Percentiles rank a stretch among this genome's conserved stretches.
Evolutionary conservation across 179 eudicot species (phyloP).

Genomic region (Gypsophila paniculata): DNA sequence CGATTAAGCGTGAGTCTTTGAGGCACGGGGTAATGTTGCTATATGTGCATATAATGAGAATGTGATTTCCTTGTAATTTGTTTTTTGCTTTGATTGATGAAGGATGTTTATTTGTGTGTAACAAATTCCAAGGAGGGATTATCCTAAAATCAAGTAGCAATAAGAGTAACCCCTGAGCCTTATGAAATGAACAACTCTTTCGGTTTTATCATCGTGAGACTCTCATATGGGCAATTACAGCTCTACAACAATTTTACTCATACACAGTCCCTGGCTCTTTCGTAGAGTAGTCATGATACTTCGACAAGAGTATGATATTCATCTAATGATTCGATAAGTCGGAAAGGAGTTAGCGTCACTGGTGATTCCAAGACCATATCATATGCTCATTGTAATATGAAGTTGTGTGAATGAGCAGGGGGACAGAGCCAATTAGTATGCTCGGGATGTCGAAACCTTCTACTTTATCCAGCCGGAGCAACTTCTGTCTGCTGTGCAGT

Average conservation of each 20-base stretch:
- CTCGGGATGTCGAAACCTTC: slow-evolving; percentile 73
- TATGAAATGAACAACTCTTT: no score
- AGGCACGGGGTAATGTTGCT: background rate
- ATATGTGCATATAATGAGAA: no score
- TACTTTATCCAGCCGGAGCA: slow-evolving; percentile 76
- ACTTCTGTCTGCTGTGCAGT: slow-evolving; percentile 83
- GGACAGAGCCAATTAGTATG: slow-evolving; percentile 78
- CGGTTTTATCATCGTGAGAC: no score
- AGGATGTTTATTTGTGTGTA: no score
- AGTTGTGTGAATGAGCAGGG: slow-evolving; percentile 34
- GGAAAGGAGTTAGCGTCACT: slow-evolving; percentile 1
- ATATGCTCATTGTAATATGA: background rate
- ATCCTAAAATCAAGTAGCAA: no score
- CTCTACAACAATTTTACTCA: background rate
- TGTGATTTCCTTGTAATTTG: no score
- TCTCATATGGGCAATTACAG: no score
- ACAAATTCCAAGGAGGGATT: no score
- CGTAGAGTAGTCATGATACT: background rate
- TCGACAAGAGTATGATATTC: background rate
- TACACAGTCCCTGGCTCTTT: background rate
- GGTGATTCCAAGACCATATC: background rate
- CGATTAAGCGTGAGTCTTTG: background rate
- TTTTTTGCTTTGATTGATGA: no score
- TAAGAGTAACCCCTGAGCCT: no score
- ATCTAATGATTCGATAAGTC: background rate